Percentiles rank a stretch among this genome's conserved stretches.
These are phyloP conservation scores for Lathyrus tuberosus DNA, from an alignment of 306 rosid species.

Conservation along the genomic window DNA sequence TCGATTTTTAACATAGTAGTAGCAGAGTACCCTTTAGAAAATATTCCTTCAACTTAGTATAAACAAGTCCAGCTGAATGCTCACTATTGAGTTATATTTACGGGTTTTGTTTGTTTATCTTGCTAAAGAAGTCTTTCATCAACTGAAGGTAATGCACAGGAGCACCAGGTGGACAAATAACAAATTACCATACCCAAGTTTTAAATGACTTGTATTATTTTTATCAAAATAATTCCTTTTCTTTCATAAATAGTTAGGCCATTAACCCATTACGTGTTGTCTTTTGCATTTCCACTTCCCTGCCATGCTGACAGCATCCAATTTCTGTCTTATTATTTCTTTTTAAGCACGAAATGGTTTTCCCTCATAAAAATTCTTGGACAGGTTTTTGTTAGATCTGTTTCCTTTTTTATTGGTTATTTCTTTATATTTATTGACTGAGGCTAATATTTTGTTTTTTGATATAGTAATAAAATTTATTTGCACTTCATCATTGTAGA, in stretches of 20 bases:
- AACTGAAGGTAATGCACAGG: constrained; percentile 6
- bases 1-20: no score
- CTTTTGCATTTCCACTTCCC: constrained; percentile 23
- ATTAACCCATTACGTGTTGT: neutral
- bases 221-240: neutral
- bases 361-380: neutral
- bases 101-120: constrained; percentile 16
- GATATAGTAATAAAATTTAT: constrained; percentile 36
- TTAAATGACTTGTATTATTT: constrained; percentile 15
- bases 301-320: neutral
- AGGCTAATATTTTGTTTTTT: constrained; percentile 25
- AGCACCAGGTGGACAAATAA: neutral
- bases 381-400: constrained; percentile 4
- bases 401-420: neutral
- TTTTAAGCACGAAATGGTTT: constrained; percentile 1
- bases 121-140: constrained; percentile 18
- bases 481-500: constrained; percentile 64
- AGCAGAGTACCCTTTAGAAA: no score
- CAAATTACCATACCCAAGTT: neutral
- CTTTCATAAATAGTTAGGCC: constrained; percentile 15
- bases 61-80: neutral
- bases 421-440: constrained; percentile 6
- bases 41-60: no score
- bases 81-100: constrained; percentile 5
- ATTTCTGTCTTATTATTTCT: neutral